Conservation (phyloP, 305 asterid species). For the Fraxinus paxiana region DNA sequence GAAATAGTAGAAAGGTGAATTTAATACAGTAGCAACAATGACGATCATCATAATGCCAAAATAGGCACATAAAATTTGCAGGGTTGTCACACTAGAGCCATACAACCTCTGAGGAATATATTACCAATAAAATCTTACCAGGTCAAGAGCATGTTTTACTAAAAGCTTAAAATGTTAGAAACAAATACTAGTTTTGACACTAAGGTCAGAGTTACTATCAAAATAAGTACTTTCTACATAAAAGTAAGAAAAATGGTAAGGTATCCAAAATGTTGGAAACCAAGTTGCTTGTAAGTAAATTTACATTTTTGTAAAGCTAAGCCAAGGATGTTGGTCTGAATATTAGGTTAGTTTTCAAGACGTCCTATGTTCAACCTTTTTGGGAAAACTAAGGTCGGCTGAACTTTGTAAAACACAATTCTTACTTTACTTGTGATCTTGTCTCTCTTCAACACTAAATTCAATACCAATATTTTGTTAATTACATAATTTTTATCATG, state of each 20-base stretch:
- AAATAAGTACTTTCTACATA: background rate
- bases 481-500: background rate
- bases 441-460: background rate
- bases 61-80: background rate
- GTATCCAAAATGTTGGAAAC: background rate
- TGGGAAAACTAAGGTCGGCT: background rate
- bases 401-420: background rate
- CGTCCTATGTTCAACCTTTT: background rate
- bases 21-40: background rate
- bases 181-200: background rate
- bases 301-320: background rate
- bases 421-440: background rate
- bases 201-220: background rate
- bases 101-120: background rate
- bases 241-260: background rate
- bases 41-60: background rate
- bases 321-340: background rate
- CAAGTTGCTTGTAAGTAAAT: background rate
- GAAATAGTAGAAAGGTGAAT: conserved; percentile 5
- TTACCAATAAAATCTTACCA: background rate
- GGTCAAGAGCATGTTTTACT: background rate
- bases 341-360: background rate
- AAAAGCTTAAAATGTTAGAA: background rate
- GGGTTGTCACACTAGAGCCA: background rate
- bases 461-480: background rate